phyloP scores from a whole-genome alignment of 2,329 filamentous ascomycete species.

The Colletotrichum noveboracense region DNA sequence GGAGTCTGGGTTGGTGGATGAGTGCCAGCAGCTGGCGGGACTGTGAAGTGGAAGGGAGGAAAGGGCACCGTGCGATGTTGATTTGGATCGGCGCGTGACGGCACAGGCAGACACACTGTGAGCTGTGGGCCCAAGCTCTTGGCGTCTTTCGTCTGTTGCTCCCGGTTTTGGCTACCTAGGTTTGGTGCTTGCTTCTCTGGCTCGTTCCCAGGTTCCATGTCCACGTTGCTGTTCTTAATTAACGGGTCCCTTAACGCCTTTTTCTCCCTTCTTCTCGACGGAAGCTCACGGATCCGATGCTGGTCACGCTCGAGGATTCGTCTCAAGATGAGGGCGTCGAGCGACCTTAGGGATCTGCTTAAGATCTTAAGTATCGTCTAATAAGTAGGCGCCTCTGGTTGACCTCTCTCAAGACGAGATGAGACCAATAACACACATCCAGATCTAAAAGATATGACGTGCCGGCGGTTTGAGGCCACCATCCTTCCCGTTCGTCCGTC shows the following conservation, averaged over 20 bases:
- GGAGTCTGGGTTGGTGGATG: background rate
- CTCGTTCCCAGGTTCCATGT: background rate
- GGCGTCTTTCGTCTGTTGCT: conserved; percentile 1
- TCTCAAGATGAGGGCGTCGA: background rate
- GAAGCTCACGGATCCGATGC: background rate
- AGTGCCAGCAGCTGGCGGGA: background rate
- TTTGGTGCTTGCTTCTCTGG: background rate
- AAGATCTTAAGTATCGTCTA: background rate
- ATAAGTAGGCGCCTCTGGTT: background rate
- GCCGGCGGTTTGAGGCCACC: background rate
- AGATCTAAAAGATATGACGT: background rate
- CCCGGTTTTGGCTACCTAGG: background rate
- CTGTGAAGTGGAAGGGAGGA: background rate
- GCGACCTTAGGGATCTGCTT: background rate
- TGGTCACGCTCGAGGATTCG: background rate
- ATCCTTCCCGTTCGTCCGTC: background rate
- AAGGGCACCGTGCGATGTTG: background rate
- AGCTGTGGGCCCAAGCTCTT: background rate
- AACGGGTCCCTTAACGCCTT: background rate
- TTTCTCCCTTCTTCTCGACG: background rate
- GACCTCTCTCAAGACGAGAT: background rate
- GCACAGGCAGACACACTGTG: background rate
- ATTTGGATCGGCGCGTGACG: background rate
- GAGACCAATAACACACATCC: background rate
- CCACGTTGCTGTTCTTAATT: background rate